Evolutionary conservation across 2,329 filamentous ascomycete species (phyloP).

Genomic region (Aspergillus amoenus): DNA sequence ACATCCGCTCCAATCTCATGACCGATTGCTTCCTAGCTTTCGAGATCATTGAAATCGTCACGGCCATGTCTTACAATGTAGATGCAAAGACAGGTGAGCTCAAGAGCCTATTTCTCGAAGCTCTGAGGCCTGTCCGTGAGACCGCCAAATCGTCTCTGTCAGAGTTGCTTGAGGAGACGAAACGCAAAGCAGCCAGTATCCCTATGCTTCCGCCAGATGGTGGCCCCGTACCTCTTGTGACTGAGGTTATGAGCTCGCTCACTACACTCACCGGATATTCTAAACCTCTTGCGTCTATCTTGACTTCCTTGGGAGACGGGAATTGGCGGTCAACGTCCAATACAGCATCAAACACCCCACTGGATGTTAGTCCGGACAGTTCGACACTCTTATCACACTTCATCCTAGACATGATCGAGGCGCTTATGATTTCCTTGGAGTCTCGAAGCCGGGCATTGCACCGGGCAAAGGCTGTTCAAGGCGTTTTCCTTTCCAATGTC

Average conservation of each 20-base stretch:
- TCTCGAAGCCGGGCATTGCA: constrained; percentile 70
- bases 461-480: constrained; percentile 74
- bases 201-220: constrained; percentile 74
- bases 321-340: constrained; percentile 71
- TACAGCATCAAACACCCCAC: constrained; percentile 68
- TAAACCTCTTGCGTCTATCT: constrained; percentile 79
- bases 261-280: constrained; percentile 86
- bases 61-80: constrained; percentile 72
- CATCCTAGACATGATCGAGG: constrained; percentile 82
- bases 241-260: constrained; percentile 81
- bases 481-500: constrained; percentile 89
- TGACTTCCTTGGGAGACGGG: constrained; percentile 88
- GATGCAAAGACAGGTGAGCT: constrained; percentile 83
- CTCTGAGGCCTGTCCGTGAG: constrained; percentile 84
- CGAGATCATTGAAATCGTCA: constrained; percentile 89
- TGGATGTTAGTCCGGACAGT: constrained; percentile 87
- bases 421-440: constrained; percentile 72
- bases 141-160: constrained; percentile 84
- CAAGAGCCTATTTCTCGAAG: constrained; percentile 77
- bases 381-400: constrained; percentile 87
- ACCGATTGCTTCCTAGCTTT: constrained; percentile 95
- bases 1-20: constrained; percentile 80
- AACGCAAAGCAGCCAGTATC: constrained; percentile 65
- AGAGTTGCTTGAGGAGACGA: constrained; percentile 81
- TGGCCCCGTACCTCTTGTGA: constrained; percentile 72